Base-by-base conservation (phyloP, 83 land plant genomes). In the Picea engelmannii region DNA sequence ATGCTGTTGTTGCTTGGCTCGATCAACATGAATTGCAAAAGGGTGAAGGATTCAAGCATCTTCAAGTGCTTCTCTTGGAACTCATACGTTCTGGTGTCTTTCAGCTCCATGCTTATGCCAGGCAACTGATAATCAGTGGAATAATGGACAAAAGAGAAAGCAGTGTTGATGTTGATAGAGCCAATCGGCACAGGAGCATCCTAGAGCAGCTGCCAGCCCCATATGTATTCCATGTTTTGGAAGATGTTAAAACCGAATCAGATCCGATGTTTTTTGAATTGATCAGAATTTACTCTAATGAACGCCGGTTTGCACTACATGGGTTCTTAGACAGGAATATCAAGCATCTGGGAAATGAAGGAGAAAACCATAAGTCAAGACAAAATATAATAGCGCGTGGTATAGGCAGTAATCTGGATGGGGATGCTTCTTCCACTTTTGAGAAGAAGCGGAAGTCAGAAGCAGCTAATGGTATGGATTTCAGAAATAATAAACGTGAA, bases 121-220 rank as follows among this genome's bases (percentile, higher is more conserved):
- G 99, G 83, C 98, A 95, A 85, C 87, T 97, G 59, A 92, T 95
- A 59, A 90, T 96, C 20, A 93, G 95, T 88, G 99, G 99, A 62
- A 81, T 94, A 59, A 87, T 95, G 88, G 99, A 97, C 67, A 80
- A 78, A 65, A 84, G 80, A 81, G 91, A 90, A 49, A 84, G 90
- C 27, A 13, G 78, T n/a, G 82, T 74, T 58, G 94, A 94, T 62
- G 31, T 84, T 60, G 88, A 85, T 5, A 93, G 90, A 78, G 84
- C 89, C 78, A 86, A 71, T 61, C 87, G 93, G 70, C 99, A 97
- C 78, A 80, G 86, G 76, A 82, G 88, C 58, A 82, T 97, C 15
- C 80, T 97, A 79, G 91, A 92, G 82, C 92, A 91, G 78, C 84
- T 97, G 16, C 99, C 96, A 47, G 89, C 85, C 15, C 75, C 88